Evolutionary conservation across 2,329 filamentous ascomycete genomes (phyloP).

Genomic region (Trichoderma gracile): DNA sequence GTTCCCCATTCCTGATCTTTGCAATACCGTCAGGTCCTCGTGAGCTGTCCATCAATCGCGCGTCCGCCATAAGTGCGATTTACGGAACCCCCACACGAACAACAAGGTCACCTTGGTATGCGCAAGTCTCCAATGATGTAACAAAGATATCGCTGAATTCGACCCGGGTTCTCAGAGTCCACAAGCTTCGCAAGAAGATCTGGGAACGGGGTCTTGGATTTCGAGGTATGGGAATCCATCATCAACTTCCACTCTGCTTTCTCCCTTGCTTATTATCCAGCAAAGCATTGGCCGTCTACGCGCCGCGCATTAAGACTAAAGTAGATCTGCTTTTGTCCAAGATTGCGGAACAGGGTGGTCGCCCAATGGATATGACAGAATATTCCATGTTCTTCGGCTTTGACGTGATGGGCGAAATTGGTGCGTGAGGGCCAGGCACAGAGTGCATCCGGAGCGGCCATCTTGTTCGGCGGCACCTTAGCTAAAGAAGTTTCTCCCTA

Average conservation of each 20-base stretch:
- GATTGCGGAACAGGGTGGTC: slow-evolving; percentile 24
- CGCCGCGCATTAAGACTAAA: slow-evolving; percentile 8
- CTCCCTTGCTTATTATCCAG: background rate
- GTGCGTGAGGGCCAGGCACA: slow-evolving; percentile 5
- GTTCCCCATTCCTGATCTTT: background rate
- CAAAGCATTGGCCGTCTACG: slow-evolving; percentile 15
- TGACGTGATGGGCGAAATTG: slow-evolving; percentile 46
- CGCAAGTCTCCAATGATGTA: slow-evolving; percentile 32
- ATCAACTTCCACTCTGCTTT: too few relatives aligned
- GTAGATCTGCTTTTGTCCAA: slow-evolving; percentile 7
- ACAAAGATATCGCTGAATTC: slow-evolving; percentile 37
- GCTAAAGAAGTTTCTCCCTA: background rate
- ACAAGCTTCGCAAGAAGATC: slow-evolving; percentile 6
- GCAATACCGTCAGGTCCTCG: background rate
- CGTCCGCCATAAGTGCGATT: background rate
- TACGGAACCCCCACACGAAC: background rate
- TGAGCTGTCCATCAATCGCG: slow-evolving; percentile 12
- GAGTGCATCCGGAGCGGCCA: background rate
- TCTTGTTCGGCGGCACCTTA: background rate
- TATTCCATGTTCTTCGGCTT: slow-evolving; percentile 43
- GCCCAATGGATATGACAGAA: slow-evolving; percentile 34
- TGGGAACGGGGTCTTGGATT: slow-evolving; percentile 20
- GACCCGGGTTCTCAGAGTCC: slow-evolving; percentile 31
- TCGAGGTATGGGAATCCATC: background rate
- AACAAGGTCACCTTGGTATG: slow-evolving; percentile 7